Evolutionary conservation across 108 stramenopile species (phyloP).

Genomic region (Stephanodiscus triporus): DNA sequence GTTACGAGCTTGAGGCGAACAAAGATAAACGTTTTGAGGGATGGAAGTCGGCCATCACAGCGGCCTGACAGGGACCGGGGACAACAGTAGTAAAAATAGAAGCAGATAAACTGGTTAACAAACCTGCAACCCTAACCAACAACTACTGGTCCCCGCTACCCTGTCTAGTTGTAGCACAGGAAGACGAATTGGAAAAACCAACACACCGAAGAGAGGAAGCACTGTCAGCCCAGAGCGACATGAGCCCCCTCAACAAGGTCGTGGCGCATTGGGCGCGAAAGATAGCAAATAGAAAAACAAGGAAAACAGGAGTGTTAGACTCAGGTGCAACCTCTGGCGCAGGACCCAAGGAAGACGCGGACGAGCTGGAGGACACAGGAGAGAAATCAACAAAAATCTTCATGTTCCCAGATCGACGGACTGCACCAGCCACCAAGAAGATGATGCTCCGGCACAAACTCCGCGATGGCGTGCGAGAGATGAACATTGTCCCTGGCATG

Average conservation of each 20-base stretch:
- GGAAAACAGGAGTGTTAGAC: not conserved
- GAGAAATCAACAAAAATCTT: too few relatives aligned
- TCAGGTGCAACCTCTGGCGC: not conserved
- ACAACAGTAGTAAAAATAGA: too few relatives aligned
- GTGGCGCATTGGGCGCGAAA: not conserved
- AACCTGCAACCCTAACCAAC: not conserved
- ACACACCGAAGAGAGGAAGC: not conserved
- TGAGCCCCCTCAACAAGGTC: not conserved
- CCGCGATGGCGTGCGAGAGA: too few relatives aligned
- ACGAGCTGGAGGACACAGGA: too few relatives aligned
- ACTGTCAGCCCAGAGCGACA: not conserved
- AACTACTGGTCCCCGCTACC: not conserved
- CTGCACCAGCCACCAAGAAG: too few relatives aligned
- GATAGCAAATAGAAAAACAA: not conserved
- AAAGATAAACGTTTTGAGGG: too few relatives aligned
- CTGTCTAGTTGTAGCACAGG: not conserved
- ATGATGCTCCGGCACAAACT: too few relatives aligned
- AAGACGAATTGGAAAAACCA: not conserved
- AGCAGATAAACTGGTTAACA: too few relatives aligned
- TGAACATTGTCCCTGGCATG: too few relatives aligned
- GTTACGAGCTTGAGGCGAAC: too few relatives aligned
- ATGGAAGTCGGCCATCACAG: conserved; percentile 4
- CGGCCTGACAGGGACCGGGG: too few relatives aligned
- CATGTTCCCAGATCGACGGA: too few relatives aligned
- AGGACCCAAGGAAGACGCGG: not conserved